Evolutionary conservation across 805 yeast genomes (phyloP), one percentile per base, ranked within the genome.

Genomic region (Monosporozyma yasuniensis): DNA sequence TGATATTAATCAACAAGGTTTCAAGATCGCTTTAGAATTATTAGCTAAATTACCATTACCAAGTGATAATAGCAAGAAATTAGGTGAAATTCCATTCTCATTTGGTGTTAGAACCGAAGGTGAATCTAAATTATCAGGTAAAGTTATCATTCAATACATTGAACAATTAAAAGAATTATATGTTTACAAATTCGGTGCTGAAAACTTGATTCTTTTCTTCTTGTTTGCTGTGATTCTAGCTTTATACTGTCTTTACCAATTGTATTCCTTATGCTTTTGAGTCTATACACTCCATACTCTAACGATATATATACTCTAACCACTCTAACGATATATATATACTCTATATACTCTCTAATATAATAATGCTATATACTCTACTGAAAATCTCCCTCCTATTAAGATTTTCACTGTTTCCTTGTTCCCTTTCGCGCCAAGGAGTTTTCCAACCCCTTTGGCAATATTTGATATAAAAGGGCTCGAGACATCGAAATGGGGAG

Each of bases 71-170:
- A 49, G 57, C 28, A 58, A 65, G 34, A 55, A 63, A 16, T 65
- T 75, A 45, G 78, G 77, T 52, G 79, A 75, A 55, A 68, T 74
- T 38, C 76, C 77, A 47, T 75, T 74, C 52, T 72, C 76, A 6
- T 75, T 75, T 53, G 79, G 79, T 60, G 77, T 75, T 25, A 74
- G 79, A 68, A 72, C 77, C 10, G 79, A 73, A 58, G 79, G 79
- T 61, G 79, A 75, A 53, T 73, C 78, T 37, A 75, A 75, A 55
- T 63, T 75, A 34, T 70, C 74, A 8, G 71, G 76, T 47, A 75
- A 75, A 54, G 79, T 75, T 42, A 73, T 74, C 68, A 59, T 75
- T 34, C 77, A 71, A 56, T 75, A 75, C 50, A 54, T 75, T 49
- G 68, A 67, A 44, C 79, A 75, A 59, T 61, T 75, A 52, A 71